Evolutionary conservation across 2,329 filamentous ascomycete species (phyloP), one percentile per base, ranked within the genome.

Genomic region (Apiospora pterosperma): DNA sequence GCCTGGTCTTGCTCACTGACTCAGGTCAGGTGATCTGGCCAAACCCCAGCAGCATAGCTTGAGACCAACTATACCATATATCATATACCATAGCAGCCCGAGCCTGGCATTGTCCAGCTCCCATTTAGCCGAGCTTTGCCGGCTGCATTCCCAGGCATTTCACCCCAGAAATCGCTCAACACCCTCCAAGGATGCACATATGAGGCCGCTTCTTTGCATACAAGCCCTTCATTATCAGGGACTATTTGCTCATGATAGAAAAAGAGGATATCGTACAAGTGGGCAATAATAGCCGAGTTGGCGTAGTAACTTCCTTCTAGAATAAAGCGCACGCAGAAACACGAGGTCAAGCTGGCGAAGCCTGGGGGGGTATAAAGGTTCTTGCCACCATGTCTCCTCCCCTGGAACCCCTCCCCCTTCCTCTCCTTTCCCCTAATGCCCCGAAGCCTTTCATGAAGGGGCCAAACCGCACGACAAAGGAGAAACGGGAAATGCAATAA

Each of bases 311-410:
- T 16, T 55, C 14, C 14, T 19, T 31, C 25, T n/a, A n/a, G 25
- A 42, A 36, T 16, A 36, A 52, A 61, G 11, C 31, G 16, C 61
- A 36, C 16, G 11, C 41, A 38, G 12, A 48, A 62, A 41, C 28
- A 62, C 36, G 48, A 62, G 62, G 36, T 42, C 48, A 61, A 21
- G 61, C 62, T 38, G 65, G 48, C 31, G 41, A 60, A 67, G 66
- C 64, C 62, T 64, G 66, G 64, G 66, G 64, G 25, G 25, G 44
- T 52, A 52, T 52, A 31, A n/a, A 44, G 36, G 36, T 3, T 38
- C 21, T 2, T 19, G 14, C 31, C 14, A 52, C 44, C 25, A 52
- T 31, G 36, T 19, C 23, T 23, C 19, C 23, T 28, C 8, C 16
- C 7, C 34, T 4, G 28, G 34, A 55, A n/a, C 7, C 5, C 11